Base-by-base conservation (phyloP, 495 filamentous ascomycete genomes). In the Penicillium desertorum region DNA sequence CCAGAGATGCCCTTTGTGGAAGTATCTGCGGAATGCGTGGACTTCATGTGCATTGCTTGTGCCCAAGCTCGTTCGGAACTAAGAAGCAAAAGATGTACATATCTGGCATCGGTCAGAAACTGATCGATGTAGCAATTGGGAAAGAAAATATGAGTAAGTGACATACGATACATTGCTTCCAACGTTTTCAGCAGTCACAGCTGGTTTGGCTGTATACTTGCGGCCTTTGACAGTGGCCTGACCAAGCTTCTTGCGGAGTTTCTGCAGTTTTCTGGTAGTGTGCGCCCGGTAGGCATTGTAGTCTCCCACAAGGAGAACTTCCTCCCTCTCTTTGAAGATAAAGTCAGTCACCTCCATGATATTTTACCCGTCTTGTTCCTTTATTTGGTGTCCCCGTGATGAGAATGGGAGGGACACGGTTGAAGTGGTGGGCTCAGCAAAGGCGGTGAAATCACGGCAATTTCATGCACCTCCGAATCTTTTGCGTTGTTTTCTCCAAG, bases 61-160 rank as follows among this genome's bases (percentile, higher is more conserved):
- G 95, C 95, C 92, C 95, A 98, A 51, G 95, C 90, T 61, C 95
- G 83, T 75, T 99, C 95, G 56, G 92, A 83, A 32, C 86, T 87
- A 61, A 96, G 83, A 52, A 99, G 81, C 42, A 92, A 79, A 42
- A 96, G 81, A 57, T 90, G 80, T 39, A 88, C 83, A 68, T 87
- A 93, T 65, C 92, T 96, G 56, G 27, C 50, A 56, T 42, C 52
- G 23, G 46, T 37, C 14, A 51, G n/a, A 44, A 25, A 27, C 6
- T 27, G 39, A 17, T n/a, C 20, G 10, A 56, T 30, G 63, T 29
- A 47, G 4, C 12, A 43, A 43, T 22, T 14, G 4, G 8, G 16
- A n/a, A 12, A 14, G 2, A 8, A 20, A 11, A 20, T 4, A 9
- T 11, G 7, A n/a, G 27, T 4, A 36, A 10, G 46, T 45, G 47